phyloP scores from a whole-genome alignment of 2,329 filamentous ascomycete genomes.

The Cyclaneusma minus region DNA sequence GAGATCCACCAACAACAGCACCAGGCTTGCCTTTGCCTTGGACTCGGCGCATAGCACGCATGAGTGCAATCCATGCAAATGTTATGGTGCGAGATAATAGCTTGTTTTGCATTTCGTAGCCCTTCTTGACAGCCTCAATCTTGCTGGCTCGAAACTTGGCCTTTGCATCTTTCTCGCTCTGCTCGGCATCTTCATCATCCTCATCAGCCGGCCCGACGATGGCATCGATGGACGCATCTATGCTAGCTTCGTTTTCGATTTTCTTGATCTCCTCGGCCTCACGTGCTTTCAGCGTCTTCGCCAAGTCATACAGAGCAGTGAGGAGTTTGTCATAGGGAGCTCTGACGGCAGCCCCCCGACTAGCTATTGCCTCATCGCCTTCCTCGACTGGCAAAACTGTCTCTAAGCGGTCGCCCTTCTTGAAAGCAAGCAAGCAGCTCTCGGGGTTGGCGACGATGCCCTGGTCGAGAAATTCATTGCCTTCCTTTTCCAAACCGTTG shows the following conservation, averaged over 20 bases:
- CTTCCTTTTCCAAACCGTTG: constrained; percentile 53
- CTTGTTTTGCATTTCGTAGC: constrained; percentile 57
- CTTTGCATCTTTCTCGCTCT: constrained; percentile 18
- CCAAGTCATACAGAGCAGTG: constrained; percentile 75
- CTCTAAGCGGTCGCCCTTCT: constrained; percentile 78
- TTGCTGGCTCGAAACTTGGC: constrained; percentile 40
- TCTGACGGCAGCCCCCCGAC: constrained; percentile 48
- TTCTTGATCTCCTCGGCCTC: constrained; percentile 42
- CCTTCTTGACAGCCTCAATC: constrained; percentile 44
- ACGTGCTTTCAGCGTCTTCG: constrained; percentile 53
- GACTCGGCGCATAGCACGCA: constrained; percentile 84
- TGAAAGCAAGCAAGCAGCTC: constrained; percentile 79
- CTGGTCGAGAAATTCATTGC: constrained; percentile 58
- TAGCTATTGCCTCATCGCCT: constrained; percentile 48
- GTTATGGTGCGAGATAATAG: constrained; percentile 75
- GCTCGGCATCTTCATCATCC: constrained; percentile 28
- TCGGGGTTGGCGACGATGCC: constrained; percentile 86
- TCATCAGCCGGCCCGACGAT: constrained; percentile 33
- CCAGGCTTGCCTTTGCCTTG: constrained; percentile 60
- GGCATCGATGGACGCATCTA: constrained; percentile 20
- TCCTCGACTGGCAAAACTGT: constrained; percentile 63
- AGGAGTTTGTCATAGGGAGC: constrained; percentile 74
- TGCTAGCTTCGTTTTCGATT: constrained; percentile 31
- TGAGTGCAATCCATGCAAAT: constrained; percentile 87
- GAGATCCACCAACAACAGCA: constrained; percentile 40